Evolutionary conservation across 306 rosid genomes (phyloP).

Genomic region (Prunus salicina): DNA sequence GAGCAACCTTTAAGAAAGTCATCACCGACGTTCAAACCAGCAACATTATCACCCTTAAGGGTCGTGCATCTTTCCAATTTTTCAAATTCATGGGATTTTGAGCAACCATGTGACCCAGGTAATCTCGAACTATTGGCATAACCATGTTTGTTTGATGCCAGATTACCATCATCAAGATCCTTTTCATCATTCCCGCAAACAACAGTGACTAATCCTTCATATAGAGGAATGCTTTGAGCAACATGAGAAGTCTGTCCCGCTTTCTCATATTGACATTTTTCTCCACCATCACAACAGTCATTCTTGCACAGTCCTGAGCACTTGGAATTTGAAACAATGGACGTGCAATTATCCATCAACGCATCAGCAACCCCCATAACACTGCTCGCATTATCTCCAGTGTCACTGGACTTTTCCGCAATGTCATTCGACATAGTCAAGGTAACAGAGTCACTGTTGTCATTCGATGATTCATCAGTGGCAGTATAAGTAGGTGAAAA

Average conservation of each 20-base stretch:
- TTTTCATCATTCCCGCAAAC: conserved; percentile 27
- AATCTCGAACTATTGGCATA: conserved; percentile 23
- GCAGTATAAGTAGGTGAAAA: conserved; percentile 29
- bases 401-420: conserved; percentile 17
- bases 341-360: conserved; percentile 25
- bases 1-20: conserved; percentile 58
- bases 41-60: conserved; percentile 30
- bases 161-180: conserved; percentile 17
- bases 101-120: conserved; percentile 36
- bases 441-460: conserved; percentile 14
- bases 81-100: conserved; percentile 41
- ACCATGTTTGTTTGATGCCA: conserved; percentile 22
- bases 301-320: conserved; percentile 11
- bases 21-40: conserved; percentile 18
- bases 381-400: background rate
- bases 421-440: conserved; percentile 1
- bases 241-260: conserved; percentile 16
- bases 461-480: background rate
- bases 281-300: conserved; percentile 17
- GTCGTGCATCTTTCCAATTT: conserved; percentile 58
- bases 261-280: conserved; percentile 19
- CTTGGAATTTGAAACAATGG: conserved; percentile 12
- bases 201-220: conserved; percentile 27
- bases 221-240: conserved; percentile 11
- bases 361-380: conserved; percentile 25